phyloP scores from a whole-genome alignment of 495 filamentous ascomycete species.

The Recurvomyces mirabilis region DNA sequence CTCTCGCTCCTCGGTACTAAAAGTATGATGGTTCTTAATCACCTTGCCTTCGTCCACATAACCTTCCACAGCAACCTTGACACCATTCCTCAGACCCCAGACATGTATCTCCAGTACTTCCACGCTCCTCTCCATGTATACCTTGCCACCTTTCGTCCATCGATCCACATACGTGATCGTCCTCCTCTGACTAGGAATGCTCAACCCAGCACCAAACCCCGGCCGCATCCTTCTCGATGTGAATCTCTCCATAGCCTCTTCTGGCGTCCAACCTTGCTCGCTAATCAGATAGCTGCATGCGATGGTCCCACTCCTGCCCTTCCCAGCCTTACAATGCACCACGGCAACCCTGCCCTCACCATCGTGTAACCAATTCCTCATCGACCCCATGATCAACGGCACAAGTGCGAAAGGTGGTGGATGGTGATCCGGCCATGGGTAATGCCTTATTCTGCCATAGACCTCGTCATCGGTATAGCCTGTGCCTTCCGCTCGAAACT shows the following conservation, averaged over 20 bases:
- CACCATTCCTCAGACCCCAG: slow-evolving; percentile 79
- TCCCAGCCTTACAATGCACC: slow-evolving; percentile 95
- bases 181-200: slow-evolving; percentile 79
- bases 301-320: slow-evolving; percentile 85
- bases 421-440: slow-evolving; percentile 94
- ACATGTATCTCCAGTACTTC: slow-evolving; percentile 83
- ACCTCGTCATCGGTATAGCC: slow-evolving; percentile 89
- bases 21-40: slow-evolving; percentile 75
- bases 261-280: slow-evolving; percentile 72
- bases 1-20: slow-evolving; percentile 61
- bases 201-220: slow-evolving; percentile 80
- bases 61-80: slow-evolving; percentile 77
- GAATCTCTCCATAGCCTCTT: slow-evolving; percentile 70
- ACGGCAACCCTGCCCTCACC: slow-evolving; percentile 65
- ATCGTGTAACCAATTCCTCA: slow-evolving; percentile 71
- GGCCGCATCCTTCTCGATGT: slow-evolving; percentile 81
- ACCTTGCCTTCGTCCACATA: slow-evolving; percentile 77
- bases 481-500: slow-evolving; percentile 91
- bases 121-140: slow-evolving; percentile 70
- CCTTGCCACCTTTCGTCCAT: slow-evolving; percentile 66
- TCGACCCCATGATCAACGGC: slow-evolving; percentile 75
- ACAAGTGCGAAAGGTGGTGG: slow-evolving; percentile 86
- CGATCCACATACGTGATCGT: slow-evolving; percentile 85
- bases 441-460: slow-evolving; percentile 71
- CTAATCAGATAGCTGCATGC: slow-evolving; percentile 80